A percentile compares a stretch with the other conserved stretches of the same genome.
Evolutionary conservation across 495 filamentous ascomycete genomes (phyloP).

Genomic region (Penicillium angulare): DNA sequence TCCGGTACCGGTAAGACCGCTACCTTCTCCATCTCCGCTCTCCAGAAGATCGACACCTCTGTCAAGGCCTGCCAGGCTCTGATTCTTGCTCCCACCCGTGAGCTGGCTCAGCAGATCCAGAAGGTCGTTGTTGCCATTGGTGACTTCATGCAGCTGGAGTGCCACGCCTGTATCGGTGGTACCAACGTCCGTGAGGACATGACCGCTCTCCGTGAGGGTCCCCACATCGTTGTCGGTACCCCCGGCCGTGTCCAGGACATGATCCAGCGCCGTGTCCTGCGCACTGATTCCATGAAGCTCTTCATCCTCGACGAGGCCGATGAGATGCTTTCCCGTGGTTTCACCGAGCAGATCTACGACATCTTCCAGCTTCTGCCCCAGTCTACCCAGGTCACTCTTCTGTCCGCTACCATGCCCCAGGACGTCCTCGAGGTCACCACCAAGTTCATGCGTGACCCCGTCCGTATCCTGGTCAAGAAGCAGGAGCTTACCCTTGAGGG

Average conservation of each 20-base stretch:
- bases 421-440: conserved; percentile 99
- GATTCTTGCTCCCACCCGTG: conserved; percentile 94
- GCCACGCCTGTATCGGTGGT: conserved; percentile 98
- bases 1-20: conserved; percentile 99
- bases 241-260: conserved; percentile 98
- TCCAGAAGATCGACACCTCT: conserved; percentile 95
- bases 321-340: conserved; percentile 95
- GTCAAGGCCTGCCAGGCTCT: conserved; percentile 94
- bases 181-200: conserved; percentile 98
- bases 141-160: conserved; percentile 99
- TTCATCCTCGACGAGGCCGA: conserved; percentile 99
- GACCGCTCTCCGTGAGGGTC: conserved; percentile 91
- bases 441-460: conserved; percentile 99
- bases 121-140: conserved; percentile 97
- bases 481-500: conserved; percentile 98
- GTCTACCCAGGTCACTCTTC: conserved; percentile 94
- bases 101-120: conserved; percentile 98
- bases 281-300: conserved; percentile 97
- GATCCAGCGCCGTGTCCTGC: conserved; percentile 94
- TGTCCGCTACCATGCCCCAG: conserved; percentile 97
- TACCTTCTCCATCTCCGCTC: conserved; percentile 97
- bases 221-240: conserved; percentile 94
- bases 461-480: conserved; percentile 99
- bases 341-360: conserved; percentile 99
- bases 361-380: conserved; percentile 98